Percentiles rank a stretch among this genome's conserved stretches.
phyloP scores from a whole-genome alignment of 306 rosid genomes.

The Rubus idaeus region DNA sequence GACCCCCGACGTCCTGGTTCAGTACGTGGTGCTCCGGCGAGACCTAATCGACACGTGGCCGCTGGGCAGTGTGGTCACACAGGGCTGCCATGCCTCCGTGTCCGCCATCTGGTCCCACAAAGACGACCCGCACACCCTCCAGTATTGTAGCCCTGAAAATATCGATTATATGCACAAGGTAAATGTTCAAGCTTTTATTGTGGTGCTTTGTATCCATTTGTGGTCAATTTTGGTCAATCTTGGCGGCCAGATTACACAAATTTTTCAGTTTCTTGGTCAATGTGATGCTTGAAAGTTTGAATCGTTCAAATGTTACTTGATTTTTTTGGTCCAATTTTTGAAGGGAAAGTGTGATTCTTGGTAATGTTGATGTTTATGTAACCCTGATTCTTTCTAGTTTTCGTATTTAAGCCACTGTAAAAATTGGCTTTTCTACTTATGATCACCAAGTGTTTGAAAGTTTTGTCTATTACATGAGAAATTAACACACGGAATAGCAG shows the following conservation, averaged over 20 bases:
- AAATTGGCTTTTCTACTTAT: not conserved
- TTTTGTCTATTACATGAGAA: not conserved
- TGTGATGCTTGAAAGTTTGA: not conserved
- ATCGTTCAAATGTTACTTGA: not conserved
- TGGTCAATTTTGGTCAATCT: not conserved
- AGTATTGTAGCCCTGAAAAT: conserved; percentile 67
- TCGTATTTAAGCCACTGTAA: not conserved
- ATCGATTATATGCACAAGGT: conserved; percentile 89
- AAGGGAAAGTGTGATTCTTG: not conserved
- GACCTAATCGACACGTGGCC: conserved; percentile 89
- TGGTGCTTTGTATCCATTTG: not conserved
- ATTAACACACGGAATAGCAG: not conserved
- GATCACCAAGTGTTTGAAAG: not conserved
- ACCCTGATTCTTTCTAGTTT: not conserved
- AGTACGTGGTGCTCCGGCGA: conserved; percentile 93
- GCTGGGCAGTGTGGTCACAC: conserved; percentile 79
- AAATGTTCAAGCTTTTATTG: not conserved
- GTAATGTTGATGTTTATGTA: not conserved
- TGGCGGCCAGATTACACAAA: no score
- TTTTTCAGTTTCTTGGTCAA: not conserved
- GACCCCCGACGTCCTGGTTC: conserved; percentile 51
- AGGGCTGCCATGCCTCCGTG: conserved; percentile 91
- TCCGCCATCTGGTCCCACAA: conserved; percentile 70
- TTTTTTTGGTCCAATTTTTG: not conserved
- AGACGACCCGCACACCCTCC: conserved; percentile 58